phyloP scores from a whole-genome alignment of 192 early-diverging fungal species.

The Kickxella alabastrina region DNA sequence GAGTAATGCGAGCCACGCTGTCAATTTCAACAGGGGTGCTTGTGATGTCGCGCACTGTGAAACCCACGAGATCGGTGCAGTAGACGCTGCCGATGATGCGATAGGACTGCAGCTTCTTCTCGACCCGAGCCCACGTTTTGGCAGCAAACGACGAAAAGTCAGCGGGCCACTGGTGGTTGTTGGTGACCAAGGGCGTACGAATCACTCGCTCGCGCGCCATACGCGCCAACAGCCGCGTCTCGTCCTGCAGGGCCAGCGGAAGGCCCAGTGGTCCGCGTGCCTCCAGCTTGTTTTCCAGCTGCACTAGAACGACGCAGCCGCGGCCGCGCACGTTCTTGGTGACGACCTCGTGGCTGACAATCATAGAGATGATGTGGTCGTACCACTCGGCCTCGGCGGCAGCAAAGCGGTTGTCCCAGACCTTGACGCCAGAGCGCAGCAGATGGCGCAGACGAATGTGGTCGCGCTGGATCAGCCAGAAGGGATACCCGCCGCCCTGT shows the following conservation, averaged over 20 bases:
- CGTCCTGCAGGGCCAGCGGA: constrained; percentile 76
- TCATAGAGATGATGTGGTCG: constrained; percentile 66
- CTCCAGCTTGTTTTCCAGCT: constrained; percentile 80
- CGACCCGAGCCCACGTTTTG: constrained; percentile 15
- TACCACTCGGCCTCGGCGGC: constrained; percentile 73
- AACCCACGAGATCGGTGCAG: constrained; percentile 30
- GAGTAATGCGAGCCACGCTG: constrained; percentile 15
- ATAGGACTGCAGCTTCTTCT: constrained; percentile 27
- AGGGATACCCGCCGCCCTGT: constrained; percentile 68
- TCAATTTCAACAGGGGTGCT: constrained; percentile 17
- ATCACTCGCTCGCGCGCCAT: constrained; percentile 72
- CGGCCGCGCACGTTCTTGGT: constrained; percentile 43
- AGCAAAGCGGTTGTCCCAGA: constrained; percentile 66
- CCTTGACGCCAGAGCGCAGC: constrained; percentile 59
- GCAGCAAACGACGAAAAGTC: constrained; percentile 28
- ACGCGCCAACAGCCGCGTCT: constrained; percentile 73
- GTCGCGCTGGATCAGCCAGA: constrained; percentile 74
- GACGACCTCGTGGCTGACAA: constrained; percentile 76
- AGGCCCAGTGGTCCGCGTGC: constrained; percentile 54
- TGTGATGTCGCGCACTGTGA: constrained; percentile 24
- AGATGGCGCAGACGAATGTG: constrained; percentile 72
- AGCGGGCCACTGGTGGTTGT: constrained; percentile 55
- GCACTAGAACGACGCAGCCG: constrained; percentile 74
- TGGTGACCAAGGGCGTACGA: constrained; percentile 80
- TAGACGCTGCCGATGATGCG: constrained; percentile 29